Conservation (phyloP, 139 green algal genomes). For the Medakamo hakoo region DNA sequence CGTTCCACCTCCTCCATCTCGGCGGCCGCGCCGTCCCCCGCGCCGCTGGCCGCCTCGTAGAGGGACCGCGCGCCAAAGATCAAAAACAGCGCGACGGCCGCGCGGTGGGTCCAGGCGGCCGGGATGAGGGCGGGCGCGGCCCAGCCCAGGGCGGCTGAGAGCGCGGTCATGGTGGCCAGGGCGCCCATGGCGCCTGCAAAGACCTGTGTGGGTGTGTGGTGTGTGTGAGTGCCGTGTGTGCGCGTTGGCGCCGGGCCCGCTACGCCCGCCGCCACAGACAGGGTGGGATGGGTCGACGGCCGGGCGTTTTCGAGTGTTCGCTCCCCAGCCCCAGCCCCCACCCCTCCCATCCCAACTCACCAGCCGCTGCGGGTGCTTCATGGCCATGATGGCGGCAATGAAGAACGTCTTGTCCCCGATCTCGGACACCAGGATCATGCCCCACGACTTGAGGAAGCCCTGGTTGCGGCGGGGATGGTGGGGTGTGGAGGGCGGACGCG, state of each 20-base stretch:
- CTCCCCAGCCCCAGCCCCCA: not conserved
- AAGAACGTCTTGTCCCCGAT: conserved; percentile 96
- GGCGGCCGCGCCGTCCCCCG: conserved; percentile 21
- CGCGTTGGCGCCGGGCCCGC: not conserved
- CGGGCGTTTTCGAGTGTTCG: too few relatives aligned
- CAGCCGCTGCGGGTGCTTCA: conserved; percentile 54
- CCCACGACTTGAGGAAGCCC: conserved; percentile 43
- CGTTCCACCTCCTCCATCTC: conserved; percentile 55
- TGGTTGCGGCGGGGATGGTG: conserved; percentile 2
- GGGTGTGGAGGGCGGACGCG: not conserved
- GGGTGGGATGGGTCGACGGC: too few relatives aligned
- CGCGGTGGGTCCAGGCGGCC: conserved; percentile 75
- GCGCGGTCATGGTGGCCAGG: conserved; percentile 78
- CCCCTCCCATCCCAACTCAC: not conserved
- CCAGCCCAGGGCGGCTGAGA: conserved; percentile 73
- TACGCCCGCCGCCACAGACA: not conserved
- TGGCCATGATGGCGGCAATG: conserved; percentile 84
- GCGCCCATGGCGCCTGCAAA: conserved; percentile 64
- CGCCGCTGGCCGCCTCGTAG: conserved; percentile 36
- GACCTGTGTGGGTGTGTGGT: conserved; percentile 34
- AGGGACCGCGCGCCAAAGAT: conserved; percentile 72
- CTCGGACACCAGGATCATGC: conserved; percentile 34
- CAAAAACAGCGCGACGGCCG: conserved; percentile 70
- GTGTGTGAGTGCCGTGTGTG: not conserved
- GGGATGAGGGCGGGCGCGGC: conserved; percentile 64